phyloP scores from a whole-genome alignment of 768 basidiomycete genomes.

The Panellus pusillus region DNA sequence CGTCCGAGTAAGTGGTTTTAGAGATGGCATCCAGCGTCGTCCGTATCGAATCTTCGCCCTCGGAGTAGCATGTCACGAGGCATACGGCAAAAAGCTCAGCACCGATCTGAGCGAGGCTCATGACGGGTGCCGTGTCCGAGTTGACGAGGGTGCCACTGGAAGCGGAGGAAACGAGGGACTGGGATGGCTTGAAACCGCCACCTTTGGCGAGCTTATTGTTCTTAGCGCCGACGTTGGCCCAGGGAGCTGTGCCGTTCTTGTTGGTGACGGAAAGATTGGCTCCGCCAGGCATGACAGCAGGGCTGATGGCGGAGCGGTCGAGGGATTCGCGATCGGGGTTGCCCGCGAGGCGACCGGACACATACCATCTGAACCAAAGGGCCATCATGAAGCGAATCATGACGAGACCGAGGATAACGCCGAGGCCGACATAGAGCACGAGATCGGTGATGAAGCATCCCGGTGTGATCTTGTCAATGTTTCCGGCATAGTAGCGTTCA shows the following conservation, averaged over 20 bases:
- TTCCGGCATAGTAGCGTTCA: constrained; percentile 87
- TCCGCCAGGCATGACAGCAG: constrained; percentile 94
- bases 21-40: constrained; percentile 95
- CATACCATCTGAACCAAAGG: constrained; percentile 94
- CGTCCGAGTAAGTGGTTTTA: constrained; percentile 85
- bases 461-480: constrained; percentile 95
- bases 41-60: constrained; percentile 90
- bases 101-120: constrained; percentile 89
- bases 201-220: constrained; percentile 46
- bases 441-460: constrained; percentile 92
- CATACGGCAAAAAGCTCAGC: constrained; percentile 94
- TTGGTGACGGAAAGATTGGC: constrained; percentile 95
- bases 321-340: constrained; percentile 73
- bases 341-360: constrained; percentile 78
- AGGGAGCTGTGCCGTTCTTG: constrained; percentile 89
- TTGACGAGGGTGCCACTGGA: constrained; percentile 60
- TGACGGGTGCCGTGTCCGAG: constrained; percentile 57
- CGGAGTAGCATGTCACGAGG: constrained; percentile 96
- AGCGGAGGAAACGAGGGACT: constrained; percentile 43
- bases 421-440: constrained; percentile 86
- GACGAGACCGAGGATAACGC: constrained; percentile 89
- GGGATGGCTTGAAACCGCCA: constrained; percentile 39
- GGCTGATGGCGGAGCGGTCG: constrained; percentile 83
- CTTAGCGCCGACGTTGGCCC: constrained; percentile 66
- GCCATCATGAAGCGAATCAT: constrained; percentile 95